These are phyloP conservation scores for Microthlaspi erraticum DNA, from an alignment of 345 rosid species.

Conservation along the genomic window DNA sequence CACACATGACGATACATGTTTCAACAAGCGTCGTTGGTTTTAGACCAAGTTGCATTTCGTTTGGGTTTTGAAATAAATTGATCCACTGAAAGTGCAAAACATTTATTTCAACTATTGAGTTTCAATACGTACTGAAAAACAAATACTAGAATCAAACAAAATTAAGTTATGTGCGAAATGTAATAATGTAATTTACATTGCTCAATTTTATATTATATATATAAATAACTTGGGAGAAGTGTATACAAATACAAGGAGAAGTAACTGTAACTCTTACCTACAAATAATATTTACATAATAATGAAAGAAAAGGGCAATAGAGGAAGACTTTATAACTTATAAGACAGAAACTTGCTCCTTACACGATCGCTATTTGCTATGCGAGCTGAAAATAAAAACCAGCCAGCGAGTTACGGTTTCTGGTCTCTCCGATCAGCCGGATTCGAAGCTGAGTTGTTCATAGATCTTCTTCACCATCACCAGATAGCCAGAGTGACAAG, in stretches of 20 bases:
- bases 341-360: conserved; percentile 29
- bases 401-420: conserved; percentile 36
- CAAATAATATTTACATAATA: conserved; percentile 38
- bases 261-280: conserved; percentile 35
- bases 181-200: background rate
- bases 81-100: background rate
- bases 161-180: background rate
- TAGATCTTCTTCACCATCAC: conserved; percentile 32
- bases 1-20: conserved; percentile 10
- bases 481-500: background rate
- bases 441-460: conserved; percentile 24
- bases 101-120: background rate
- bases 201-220: conserved; percentile 14
- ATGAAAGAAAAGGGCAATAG: conserved; percentile 10
- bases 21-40: conserved; percentile 19
- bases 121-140: background rate
- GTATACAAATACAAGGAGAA: conserved; percentile 21
- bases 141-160: background rate
- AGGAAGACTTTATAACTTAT: conserved; percentile 14
- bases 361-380: conserved; percentile 16
- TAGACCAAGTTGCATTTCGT: conserved; percentile 20
- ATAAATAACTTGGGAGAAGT: conserved; percentile 9
- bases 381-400: conserved; percentile 33
- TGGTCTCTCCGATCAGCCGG: conserved; percentile 3
- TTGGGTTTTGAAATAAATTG: conserved; percentile 3